Conservation (phyloP, 2,329 filamentous ascomycete species). For the Pseudogymnoascus destructans region DNA sequence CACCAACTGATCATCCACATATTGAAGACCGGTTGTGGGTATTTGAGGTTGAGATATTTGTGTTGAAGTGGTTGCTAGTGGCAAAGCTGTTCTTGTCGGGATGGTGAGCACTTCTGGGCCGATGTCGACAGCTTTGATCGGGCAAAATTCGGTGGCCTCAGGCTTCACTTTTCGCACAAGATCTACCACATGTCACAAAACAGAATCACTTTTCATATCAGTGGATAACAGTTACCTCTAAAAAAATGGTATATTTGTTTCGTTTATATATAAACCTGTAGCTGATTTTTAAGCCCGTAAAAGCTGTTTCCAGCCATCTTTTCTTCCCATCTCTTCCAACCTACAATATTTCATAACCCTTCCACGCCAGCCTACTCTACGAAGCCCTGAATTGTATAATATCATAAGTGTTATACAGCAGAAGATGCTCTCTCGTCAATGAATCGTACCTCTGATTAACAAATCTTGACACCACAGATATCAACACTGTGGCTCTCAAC, state of each 20-base stretch:
- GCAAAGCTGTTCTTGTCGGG: slow-evolving; percentile 7
- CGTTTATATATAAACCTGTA: neutral
- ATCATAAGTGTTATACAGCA: neutral
- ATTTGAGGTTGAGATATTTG: slow-evolving; percentile 7
- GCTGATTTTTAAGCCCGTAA: neutral
- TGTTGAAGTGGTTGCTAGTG: slow-evolving; percentile 6
- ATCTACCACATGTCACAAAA: neutral
- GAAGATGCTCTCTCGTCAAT: neutral
- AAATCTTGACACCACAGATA: slow-evolving; percentile 61
- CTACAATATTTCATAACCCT: neutral
- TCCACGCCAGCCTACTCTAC: neutral
- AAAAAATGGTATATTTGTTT: neutral
- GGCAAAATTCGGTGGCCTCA: neutral
- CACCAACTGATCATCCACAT: slow-evolving; percentile 98
- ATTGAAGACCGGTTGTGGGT: slow-evolving; percentile 12
- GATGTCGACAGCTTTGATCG: slow-evolving; percentile 4
- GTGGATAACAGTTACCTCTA: neutral
- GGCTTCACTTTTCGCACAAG: neutral
- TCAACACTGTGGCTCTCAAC: slow-evolving; percentile 59
- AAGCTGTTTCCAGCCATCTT: neutral
- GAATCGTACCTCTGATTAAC: slow-evolving; percentile 29
- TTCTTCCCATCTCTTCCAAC: neutral
- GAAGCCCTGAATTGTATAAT: neutral
- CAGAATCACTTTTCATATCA: neutral
- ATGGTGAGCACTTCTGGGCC: neutral